Base-by-base conservation (phyloP, 2,329 filamentous ascomycete genomes). In the Nigrograna mackinnonii region DNA sequence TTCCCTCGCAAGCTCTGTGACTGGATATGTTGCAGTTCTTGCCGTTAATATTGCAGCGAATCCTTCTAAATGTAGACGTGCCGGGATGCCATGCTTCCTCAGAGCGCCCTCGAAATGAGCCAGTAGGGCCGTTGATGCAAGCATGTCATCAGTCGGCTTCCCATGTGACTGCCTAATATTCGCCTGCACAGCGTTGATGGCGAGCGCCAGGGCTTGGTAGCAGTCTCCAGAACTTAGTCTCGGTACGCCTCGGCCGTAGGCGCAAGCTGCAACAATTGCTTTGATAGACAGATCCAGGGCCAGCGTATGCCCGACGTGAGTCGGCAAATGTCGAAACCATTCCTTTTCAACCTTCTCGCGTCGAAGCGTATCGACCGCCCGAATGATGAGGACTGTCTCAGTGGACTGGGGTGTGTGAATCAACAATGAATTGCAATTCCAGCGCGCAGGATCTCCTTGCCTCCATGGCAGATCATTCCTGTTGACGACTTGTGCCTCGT, bases 301-400 rank as follows among this genome's bases (percentile, higher is more conserved):
- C 20, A 2, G 44, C n/a, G 41, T 47, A 40, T 52, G 32, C 22
- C 49, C 49, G 14, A 50, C 44, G 34, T 46, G 44, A 39, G 47
- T 44, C 26, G 47, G 49, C 20, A 52, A 44, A 40, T 52, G 49
- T 41, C 44, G 47, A 28, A 52, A 50, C 43, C 46, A 52, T 50
- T 52, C 44, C 13, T 41, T 12, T 39, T 52, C 49, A 33, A 52
- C 47, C 37, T 43, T 46, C 31, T 50, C 41, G 44, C 39, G 21
- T 34, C 35, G 47, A 31, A 52, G 36, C 21, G 44, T 44, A 43
- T 47, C 47, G 38, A 50, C 19, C 5, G 49, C 44, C 9, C 39
- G 41, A 13, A 47, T 47, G 41, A 50, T 50, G 39, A 47, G 21
- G 35, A 43, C 37, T 37, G 38, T 39, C 34, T 50, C 47, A 33